phyloP scores from a whole-genome alignment of 805 yeast species.

The Myxozyma kluyveri region DNA sequence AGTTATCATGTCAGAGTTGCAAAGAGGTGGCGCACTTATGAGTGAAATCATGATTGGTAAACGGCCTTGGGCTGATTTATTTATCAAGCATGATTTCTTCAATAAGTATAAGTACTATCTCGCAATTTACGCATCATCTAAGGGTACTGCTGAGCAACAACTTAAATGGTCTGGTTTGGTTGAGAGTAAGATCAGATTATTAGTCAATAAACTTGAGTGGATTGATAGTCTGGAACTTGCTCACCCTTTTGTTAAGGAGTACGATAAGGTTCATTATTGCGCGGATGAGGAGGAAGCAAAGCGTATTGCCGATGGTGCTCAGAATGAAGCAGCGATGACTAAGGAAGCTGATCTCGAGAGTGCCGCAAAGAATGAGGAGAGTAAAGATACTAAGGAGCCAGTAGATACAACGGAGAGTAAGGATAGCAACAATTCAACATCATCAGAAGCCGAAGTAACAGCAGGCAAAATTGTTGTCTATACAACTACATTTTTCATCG shows the following conservation, averaged over 20 bases:
- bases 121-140: conserved; percentile 75
- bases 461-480: conserved; percentile 45
- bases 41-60: conserved; percentile 63
- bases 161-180: conserved; percentile 90
- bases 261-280: conserved; percentile 54
- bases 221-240: conserved; percentile 74
- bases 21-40: conserved; percentile 70
- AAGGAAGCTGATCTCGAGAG: conserved; percentile 26
- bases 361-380: conserved; percentile 25
- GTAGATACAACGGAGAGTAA: conserved; percentile 32
- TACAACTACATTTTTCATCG: conserved; percentile 76
- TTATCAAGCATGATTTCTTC: conserved; percentile 79
- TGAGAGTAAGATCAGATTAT: conserved; percentile 76
- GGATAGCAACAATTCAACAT: background rate
- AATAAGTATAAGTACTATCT: conserved; percentile 80
- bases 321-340: conserved; percentile 38
- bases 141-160: conserved; percentile 74
- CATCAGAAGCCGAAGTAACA: conserved; percentile 12
- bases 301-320: conserved; percentile 59
- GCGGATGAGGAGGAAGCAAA: conserved; percentile 54
- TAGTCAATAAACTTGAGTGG: conserved; percentile 80
- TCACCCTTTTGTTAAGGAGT: conserved; percentile 84
- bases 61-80: conserved; percentile 70
- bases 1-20: conserved; percentile 73
- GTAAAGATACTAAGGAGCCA: conserved; percentile 33